These are phyloP conservation scores for Chaetomium sp. DNA, from an alignment of 2,329 filamentous ascomycete genomes.

Conservation along the genomic window DNA sequence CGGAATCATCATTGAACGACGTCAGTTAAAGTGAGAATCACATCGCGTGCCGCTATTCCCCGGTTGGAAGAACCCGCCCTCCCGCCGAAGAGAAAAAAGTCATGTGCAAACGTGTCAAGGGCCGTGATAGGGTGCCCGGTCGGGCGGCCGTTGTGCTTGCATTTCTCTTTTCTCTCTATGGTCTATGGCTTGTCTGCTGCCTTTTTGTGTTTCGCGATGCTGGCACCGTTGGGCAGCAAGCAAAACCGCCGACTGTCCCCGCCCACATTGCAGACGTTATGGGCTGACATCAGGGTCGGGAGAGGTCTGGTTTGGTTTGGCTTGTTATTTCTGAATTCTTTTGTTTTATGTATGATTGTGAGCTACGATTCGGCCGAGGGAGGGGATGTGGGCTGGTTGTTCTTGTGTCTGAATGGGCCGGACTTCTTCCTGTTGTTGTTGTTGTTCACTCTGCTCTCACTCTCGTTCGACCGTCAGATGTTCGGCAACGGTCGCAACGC, in stretches of 20 bases:
- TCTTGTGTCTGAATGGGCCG: neutral
- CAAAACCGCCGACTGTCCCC: neutral
- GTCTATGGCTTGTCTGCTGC: too few relatives aligned
- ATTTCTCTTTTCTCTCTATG: too few relatives aligned
- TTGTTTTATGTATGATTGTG: too few relatives aligned
- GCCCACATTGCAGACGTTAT: conserved; percentile 4
- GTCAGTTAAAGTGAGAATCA: too few relatives aligned
- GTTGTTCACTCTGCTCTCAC: neutral
- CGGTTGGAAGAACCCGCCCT: neutral
- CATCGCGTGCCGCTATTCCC: neutral
- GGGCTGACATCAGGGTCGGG: conserved; percentile 4
- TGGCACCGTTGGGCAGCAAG: conserved; percentile 20
- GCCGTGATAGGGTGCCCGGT: conserved; percentile 3
- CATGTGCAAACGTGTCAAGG: conserved; percentile 3
- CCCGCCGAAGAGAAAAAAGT: neutral
- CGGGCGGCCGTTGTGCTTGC: conserved; percentile 1
- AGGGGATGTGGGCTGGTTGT: too few relatives aligned
- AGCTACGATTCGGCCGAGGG: too few relatives aligned
- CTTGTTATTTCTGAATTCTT: neutral
- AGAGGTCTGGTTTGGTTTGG: neutral
- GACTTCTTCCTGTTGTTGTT: neutral
- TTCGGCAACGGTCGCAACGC: neutral
- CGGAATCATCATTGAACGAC: too few relatives aligned
- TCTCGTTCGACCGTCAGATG: neutral
- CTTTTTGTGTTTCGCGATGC: neutral